Conservation (phyloP, 2,329 filamentous ascomycete genomes). For the Calonectria pteridis region DNA sequence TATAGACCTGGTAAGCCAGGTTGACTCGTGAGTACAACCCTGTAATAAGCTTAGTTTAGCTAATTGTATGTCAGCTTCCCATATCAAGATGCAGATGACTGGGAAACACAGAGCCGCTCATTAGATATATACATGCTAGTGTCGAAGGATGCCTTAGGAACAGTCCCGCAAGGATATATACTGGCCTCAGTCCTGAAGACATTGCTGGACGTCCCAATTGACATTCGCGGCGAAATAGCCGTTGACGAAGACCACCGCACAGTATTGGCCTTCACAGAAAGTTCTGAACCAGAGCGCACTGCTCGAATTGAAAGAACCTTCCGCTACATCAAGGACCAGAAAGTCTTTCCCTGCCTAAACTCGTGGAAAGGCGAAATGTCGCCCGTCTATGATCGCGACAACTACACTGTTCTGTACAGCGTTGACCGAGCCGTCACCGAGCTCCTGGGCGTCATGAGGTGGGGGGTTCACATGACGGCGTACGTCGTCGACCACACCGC, state of each 20-base stretch:
- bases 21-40: constrained; percentile 1
- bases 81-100: not conserved
- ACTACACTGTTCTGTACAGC: not conserved
- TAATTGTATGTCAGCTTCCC: not conserved
- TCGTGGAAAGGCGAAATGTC: constrained; percentile 4
- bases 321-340: not conserved
- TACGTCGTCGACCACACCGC: constrained; percentile 1
- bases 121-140: not conserved
- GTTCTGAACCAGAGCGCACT: not conserved
- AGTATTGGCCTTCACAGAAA: not conserved
- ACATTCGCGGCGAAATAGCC: not conserved
- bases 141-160: not conserved
- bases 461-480: constrained; percentile 16
- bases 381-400: constrained; percentile 1
- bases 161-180: constrained; percentile 1
- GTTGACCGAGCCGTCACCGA: constrained; percentile 6
- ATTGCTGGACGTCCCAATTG: not conserved
- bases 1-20: constrained; percentile 1
- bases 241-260: not conserved
- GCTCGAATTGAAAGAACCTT: not conserved
- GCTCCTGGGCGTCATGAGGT: constrained; percentile 14
- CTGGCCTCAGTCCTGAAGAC: not conserved
- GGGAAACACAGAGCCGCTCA: not conserved
- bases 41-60: not conserved
- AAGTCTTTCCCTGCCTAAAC: not conserved